Base-by-base conservation (phyloP, 306 rosid species). In the Prunus mume region DNA sequence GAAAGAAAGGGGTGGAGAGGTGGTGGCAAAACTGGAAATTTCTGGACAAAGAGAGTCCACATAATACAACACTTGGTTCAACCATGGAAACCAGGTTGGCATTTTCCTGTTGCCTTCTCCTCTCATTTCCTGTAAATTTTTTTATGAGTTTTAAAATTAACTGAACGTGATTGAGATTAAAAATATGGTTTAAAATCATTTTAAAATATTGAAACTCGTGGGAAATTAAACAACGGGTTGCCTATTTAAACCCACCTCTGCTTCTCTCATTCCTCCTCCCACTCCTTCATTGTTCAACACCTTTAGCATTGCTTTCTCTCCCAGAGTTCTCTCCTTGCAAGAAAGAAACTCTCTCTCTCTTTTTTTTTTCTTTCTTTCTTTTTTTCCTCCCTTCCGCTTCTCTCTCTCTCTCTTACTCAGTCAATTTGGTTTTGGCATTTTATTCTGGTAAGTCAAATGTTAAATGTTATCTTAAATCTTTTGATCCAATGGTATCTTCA, bases 211-310 rank as follows among this genome's bases (percentile, higher is more conserved):
- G 14, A 19, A 69, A 77, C 45, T 27, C 78, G 54, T 69, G 49
- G 79, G 46, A 28, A 20, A 12, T 65, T 58, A 20, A 74, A 83
- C 78, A 56, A 75, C 68, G 64, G 75, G 57, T 77, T 15, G 52
- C 72, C 91, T 91, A 91, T 93, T 81, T 82, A 93, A 80, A 82
- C 84, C 80, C 72, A 0, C 78, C 70, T 50, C 69, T 77, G 73
- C 72, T 9, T 50, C 83, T 22, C 9, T 72, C 46, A 51, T 78
- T 86, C 87, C 78, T 88, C 91, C 98, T 76, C 90, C 87, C 91
- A 30, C 90, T 76, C 73, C 76, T 14, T 67, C 83, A 73, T 46
- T 80, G 72, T 80, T 60, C 78, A 43, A 27, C 20, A 27, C 76
- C 79, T 76, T 68, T 72, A 3, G 76, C 69, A 20, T 12, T 55